Conservation (phyloP, 352 stramenopile genomes). For the Globisporangium nodosum region DNA sequence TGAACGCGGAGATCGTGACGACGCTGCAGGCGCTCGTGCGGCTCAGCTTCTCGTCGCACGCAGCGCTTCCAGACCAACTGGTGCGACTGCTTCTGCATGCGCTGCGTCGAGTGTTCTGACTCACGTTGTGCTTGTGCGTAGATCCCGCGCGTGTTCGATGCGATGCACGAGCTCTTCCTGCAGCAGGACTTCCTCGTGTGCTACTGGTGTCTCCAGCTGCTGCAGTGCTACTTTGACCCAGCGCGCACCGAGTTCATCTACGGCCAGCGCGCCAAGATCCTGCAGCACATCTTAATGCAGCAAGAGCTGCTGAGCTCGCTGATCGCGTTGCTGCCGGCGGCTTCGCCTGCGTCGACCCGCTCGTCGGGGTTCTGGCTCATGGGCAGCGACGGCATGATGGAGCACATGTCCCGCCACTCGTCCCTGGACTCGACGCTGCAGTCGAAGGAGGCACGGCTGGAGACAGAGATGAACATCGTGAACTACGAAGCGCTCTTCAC, state of each 20-base stretch:
- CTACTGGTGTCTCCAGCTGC: constrained; percentile 63
- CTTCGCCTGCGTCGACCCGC: constrained; percentile 28
- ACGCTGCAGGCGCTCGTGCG: constrained; percentile 49
- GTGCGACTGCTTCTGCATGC: constrained; percentile 8
- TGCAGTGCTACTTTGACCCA: constrained; percentile 63
- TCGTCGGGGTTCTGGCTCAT: constrained; percentile 44
- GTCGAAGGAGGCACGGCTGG: constrained; percentile 54
- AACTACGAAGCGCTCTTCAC: constrained; percentile 65
- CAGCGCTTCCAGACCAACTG: constrained; percentile 31
- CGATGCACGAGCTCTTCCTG: constrained; percentile 45
- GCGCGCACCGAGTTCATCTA: constrained; percentile 20
- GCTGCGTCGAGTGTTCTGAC: background rate
- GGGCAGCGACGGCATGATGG: constrained; percentile 15
- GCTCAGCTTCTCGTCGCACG: constrained; percentile 37
- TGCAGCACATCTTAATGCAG: constrained; percentile 55
- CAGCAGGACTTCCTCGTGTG: constrained; percentile 52
- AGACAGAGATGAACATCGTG: constrained; percentile 64
- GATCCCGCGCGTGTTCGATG: constrained; percentile 46
- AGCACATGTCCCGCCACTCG: constrained; percentile 10
- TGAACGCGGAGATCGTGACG: constrained; percentile 31
- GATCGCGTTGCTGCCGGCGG: constrained; percentile 47
- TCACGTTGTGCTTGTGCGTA: constrained; percentile 7
- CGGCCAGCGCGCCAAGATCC: constrained; percentile 41
- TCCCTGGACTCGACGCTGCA: constrained; percentile 27
- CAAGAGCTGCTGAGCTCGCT: constrained; percentile 38